Evolutionary conservation across 2,329 filamentous ascomycete species (phyloP).

Genomic region (Trichoderma cornu-damae): DNA sequence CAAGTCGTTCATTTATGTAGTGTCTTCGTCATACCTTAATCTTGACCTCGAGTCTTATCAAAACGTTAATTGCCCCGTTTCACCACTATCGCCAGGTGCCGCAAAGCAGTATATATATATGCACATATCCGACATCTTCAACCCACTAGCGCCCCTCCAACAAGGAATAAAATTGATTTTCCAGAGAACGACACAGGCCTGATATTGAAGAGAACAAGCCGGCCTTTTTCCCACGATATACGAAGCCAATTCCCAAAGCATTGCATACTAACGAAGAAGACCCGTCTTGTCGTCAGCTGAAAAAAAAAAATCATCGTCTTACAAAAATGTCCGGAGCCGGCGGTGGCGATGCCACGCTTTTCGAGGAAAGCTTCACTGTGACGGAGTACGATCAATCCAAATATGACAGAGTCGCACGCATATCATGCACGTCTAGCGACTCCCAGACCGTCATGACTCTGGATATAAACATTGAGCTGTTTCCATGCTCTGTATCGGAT

Average conservation of each 20-base stretch:
- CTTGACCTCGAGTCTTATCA: constrained; percentile 8
- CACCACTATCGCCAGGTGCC: not conserved
- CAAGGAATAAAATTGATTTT: constrained; percentile 1
- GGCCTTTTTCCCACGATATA: not conserved
- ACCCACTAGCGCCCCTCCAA: constrained; percentile 7
- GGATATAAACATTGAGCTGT: constrained; percentile 92
- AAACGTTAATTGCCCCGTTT: not conserved
- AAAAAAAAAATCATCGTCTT: constrained; percentile 20
- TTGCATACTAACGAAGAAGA: not conserved
- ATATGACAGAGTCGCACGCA: constrained; percentile 91
- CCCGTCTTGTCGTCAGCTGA: not conserved
- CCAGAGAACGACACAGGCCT: not conserved
- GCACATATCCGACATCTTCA: not conserved
- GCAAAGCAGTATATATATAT: not conserved
- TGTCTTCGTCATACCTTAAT: not conserved
- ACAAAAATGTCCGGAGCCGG: constrained; percentile 32
- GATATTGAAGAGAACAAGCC: not conserved
- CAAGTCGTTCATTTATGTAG: not conserved
- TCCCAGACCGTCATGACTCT: constrained; percentile 71
- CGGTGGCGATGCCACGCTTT: constrained; percentile 83
- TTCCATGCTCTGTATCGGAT: constrained; percentile 69
- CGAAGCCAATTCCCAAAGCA: not conserved
- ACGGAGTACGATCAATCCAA: constrained; percentile 75
- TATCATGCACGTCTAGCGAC: constrained; percentile 72
- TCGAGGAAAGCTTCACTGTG: constrained; percentile 86